These are phyloP conservation scores for Eremothecium sinecaudum DNA, from an alignment of 1,139 yeast species.

Conservation along the genomic window DNA sequence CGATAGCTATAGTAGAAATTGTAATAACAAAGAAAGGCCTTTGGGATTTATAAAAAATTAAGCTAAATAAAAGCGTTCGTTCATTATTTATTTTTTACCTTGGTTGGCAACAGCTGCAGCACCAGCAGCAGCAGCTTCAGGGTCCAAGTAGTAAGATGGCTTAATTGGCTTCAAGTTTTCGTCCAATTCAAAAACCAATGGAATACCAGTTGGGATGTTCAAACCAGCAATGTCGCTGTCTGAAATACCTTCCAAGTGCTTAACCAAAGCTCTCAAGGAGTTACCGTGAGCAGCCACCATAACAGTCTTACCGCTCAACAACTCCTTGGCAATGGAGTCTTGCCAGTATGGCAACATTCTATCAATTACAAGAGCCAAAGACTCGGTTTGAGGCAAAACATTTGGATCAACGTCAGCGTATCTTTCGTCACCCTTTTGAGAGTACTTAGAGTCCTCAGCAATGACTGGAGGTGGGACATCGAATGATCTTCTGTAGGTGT, in stretches of 20 bases:
- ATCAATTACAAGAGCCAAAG: conserved; percentile 89
- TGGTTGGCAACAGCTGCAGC: conserved; percentile 99
- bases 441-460: conserved; percentile 66
- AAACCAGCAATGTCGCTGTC: conserved; percentile 88
- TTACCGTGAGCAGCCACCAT: conserved; percentile 97
- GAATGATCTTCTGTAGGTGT: conserved; percentile 95
- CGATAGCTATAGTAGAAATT: no score
- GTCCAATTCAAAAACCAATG: conserved; percentile 94
- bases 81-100: conserved; percentile 55
- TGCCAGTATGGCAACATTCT: conserved; percentile 98
- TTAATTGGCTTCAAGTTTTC: conserved; percentile 78
- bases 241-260: conserved; percentile 90
- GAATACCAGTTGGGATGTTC: conserved; percentile 98
- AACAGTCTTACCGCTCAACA: conserved; percentile 81
- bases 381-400: conserved; percentile 88
- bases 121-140: conserved; percentile 99
- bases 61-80: no score
- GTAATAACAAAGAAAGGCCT: no score
- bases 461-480: conserved; percentile 95
- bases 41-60: no score
- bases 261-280: conserved; percentile 93
- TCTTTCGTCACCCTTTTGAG: conserved; percentile 81
- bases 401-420: conserved; percentile 75
- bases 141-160: conserved; percentile 95
- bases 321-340: conserved; percentile 79